phyloP scores from a whole-genome alignment of 2,329 filamentous ascomycete genomes.

The Plectosphaerella plurivora region DNA sequence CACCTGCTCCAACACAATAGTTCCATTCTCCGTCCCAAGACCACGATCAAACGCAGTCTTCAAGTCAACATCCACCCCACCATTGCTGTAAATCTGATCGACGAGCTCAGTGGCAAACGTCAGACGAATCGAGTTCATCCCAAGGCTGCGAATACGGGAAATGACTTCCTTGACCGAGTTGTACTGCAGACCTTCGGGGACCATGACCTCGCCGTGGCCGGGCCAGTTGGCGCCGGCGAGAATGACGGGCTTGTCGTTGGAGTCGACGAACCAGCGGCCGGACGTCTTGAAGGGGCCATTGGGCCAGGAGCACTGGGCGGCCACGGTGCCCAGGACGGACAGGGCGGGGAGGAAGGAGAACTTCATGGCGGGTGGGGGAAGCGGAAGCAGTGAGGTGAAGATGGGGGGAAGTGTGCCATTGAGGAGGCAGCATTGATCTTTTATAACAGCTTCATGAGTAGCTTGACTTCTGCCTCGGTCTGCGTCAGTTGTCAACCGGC shows the following conservation, averaged over 20 bases:
- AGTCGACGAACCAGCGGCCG: conserved; percentile 37
- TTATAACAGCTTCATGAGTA: no score
- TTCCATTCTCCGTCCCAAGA: conserved; percentile 42
- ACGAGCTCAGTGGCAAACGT: conserved; percentile 55
- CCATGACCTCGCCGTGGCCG: conserved; percentile 48
- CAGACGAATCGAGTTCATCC: conserved; percentile 50
- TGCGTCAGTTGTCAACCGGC: no score
- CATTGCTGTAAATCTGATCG: conserved; percentile 38
- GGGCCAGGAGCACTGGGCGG: conserved; percentile 24
- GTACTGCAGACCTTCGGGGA: conserved; percentile 52
- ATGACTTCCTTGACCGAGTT: conserved; percentile 44
- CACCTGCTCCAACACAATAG: conserved; percentile 37
- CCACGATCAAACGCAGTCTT: conserved; percentile 29
- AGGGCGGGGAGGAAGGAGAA: background rate
- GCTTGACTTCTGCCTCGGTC: no score
- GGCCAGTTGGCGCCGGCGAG: conserved; percentile 53
- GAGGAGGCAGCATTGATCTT: no score
- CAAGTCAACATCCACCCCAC: conserved; percentile 29
- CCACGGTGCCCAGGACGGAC: background rate
- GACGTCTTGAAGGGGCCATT: conserved; percentile 36
- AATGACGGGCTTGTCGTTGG: conserved; percentile 35
- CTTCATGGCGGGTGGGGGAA: conserved; percentile 1
- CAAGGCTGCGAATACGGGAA: conserved; percentile 42
- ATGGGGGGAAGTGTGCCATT: no score
- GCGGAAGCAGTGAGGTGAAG: no score